A percentile compares a stretch with the other conserved stretches of the same genome.
These are phyloP conservation scores for Exserohilum rostratum DNA, from an alignment of 2,329 filamentous ascomycete genomes.

Conservation along the genomic window DNA sequence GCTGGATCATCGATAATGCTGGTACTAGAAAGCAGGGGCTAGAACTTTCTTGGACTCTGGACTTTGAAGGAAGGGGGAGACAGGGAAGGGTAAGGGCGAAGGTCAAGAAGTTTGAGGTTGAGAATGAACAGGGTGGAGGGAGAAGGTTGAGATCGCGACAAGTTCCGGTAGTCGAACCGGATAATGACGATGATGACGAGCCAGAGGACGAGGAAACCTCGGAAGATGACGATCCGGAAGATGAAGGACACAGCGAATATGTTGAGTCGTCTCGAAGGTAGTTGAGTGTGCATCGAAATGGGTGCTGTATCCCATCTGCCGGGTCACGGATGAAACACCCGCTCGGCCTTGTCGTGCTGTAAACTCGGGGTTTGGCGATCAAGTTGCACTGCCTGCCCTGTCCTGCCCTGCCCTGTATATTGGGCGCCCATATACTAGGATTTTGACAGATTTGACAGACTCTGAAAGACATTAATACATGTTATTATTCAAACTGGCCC, in stretches of 20 bases:
- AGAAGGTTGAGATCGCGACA: slow-evolving; percentile 17
- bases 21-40: slow-evolving; percentile 42
- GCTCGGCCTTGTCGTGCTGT: no score
- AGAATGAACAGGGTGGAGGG: slow-evolving; percentile 24
- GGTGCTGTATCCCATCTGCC: no score
- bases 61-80: slow-evolving; percentile 50
- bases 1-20: slow-evolving; percentile 51
- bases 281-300: neutral
- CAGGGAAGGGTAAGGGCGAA: slow-evolving; percentile 51
- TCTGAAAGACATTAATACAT: no score
- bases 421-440: no score
- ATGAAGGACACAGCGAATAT: slow-evolving; percentile 24
- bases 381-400: no score
- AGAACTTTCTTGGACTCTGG: slow-evolving; percentile 51
- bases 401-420: no score
- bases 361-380: no score
- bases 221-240: slow-evolving; percentile 26
- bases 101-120: slow-evolving; percentile 39
- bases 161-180: neutral
- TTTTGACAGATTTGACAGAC: no score
- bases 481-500: no score
- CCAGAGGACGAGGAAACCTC: slow-evolving; percentile 27
- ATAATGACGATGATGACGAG: slow-evolving; percentile 11
- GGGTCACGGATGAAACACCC: neutral
- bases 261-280: slow-evolving; percentile 18